Percentiles rank a stretch among this genome's conserved stretches.
Conservation (phyloP, 2,329 filamentous ascomycete genomes). For the Penicillium sp. region DNA sequence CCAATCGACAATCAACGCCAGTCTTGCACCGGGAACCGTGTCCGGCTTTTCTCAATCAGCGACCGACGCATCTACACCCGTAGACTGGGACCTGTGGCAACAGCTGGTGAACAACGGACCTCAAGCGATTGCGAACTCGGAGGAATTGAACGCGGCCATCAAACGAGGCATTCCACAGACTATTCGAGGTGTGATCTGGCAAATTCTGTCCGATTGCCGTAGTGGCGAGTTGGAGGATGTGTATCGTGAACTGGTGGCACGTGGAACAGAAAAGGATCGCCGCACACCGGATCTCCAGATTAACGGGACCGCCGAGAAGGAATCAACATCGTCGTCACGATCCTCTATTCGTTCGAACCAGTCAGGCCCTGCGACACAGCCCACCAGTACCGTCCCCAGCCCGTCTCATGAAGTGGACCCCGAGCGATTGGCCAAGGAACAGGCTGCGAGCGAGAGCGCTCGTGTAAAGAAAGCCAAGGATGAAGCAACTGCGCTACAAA, state of each 20-base stretch:
- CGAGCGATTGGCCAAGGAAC: conserved; percentile 68
- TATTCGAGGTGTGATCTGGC: conserved; percentile 98
- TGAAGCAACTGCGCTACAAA: conserved; percentile 72
- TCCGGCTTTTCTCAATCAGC: conserved; percentile 76
- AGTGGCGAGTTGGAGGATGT: conserved; percentile 84
- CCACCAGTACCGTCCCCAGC: conserved; percentile 57
- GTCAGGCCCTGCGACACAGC: conserved; percentile 65
- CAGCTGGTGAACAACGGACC: conserved; percentile 93
- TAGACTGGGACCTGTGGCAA: conserved; percentile 99
- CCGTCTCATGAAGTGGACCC: conserved; percentile 64
- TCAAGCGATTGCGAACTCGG: conserved; percentile 83
- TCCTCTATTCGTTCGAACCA: conserved; percentile 82
- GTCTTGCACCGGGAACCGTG: conserved; percentile 81
- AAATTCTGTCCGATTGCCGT: conserved; percentile 93
- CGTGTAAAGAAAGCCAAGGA: conserved; percentile 80
- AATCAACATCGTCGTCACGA: conserved; percentile 73
- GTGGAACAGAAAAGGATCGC: conserved; percentile 74
- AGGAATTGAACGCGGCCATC: conserved; percentile 88
- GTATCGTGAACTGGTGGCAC: conserved; percentile 79
- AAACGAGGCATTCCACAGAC: conserved; percentile 91
- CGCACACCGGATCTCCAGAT: conserved; percentile 55
- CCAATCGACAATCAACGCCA: conserved; percentile 68
- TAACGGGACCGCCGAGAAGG: conserved; percentile 65
- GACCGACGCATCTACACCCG: conserved; percentile 66
- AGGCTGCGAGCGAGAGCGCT: conserved; percentile 67